A percentile compares a stretch with the other conserved stretches of the same genome.
These are phyloP conservation scores for Mortierella sp. DNA, from an alignment of 371 early-diverging fungal genomes.

Conservation along the genomic window DNA sequence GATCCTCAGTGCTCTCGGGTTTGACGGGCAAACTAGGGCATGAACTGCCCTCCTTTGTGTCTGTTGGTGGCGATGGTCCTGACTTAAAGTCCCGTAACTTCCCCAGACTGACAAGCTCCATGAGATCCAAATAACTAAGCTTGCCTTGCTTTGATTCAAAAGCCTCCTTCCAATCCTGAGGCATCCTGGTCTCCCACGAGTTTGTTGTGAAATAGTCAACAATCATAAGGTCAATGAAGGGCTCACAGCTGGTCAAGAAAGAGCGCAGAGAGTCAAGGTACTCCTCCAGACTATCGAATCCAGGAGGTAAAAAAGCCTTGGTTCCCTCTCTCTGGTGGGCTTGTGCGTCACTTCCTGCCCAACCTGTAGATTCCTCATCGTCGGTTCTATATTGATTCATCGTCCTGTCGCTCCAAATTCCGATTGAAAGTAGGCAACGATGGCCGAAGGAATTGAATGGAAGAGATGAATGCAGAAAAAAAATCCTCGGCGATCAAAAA, in stretches of 20 bases:
- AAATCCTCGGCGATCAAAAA: no score
- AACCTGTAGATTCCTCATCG: background rate
- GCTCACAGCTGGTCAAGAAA: constrained; percentile 33
- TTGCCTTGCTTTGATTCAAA: constrained; percentile 42
- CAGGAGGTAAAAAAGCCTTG: constrained; percentile 35
- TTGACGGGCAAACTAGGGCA: background rate
- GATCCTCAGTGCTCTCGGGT: background rate
- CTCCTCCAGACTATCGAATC: constrained; percentile 34
- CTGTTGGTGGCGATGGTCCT: constrained; percentile 4
- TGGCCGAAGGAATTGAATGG: no score
- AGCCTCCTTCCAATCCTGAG: constrained; percentile 48
- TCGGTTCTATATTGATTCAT: background rate
- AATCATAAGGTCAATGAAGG: constrained; percentile 46
- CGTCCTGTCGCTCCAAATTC: background rate
- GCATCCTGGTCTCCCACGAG: constrained; percentile 50
- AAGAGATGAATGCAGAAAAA: no score
- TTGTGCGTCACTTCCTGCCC: background rate
- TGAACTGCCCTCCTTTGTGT: no score
- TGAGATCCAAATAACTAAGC: constrained; percentile 45
- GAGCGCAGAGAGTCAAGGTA: constrained; percentile 27
- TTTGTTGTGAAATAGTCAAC: constrained; percentile 54
- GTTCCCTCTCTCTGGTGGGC: constrained; percentile 6
- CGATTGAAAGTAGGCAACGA: no score
- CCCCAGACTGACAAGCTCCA: constrained; percentile 54
- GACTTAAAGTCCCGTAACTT: constrained; percentile 32